These are phyloP conservation scores for Aegilops bicornis DNA, from an alignment of 176 grass and related monocot species.

Conservation along the genomic window DNA sequence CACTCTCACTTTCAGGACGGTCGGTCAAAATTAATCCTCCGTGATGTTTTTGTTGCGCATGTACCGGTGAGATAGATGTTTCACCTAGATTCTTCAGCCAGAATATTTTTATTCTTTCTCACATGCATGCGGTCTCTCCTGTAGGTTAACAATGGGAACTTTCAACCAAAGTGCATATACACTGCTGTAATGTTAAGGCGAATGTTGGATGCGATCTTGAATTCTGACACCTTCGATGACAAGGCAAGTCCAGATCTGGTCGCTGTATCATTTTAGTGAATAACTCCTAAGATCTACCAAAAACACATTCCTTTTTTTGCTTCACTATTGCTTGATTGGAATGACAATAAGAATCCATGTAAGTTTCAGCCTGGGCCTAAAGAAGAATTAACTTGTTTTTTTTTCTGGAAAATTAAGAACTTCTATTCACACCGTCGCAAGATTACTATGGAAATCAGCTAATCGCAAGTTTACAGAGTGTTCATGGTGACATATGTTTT, in stretches of 20 bases:
- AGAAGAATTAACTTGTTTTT: conserved; percentile 13
- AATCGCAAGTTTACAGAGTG: background rate
- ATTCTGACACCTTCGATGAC: conserved; percentile 90
- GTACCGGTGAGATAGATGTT: conserved; percentile 62
- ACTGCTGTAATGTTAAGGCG: conserved; percentile 88
- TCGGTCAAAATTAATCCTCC: conserved; percentile 64
- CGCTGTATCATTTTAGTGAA: background rate
- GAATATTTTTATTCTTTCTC: conserved; percentile 1
- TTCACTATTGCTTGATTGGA: background rate
- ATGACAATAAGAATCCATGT: conserved; percentile 17
- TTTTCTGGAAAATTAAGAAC: background rate
- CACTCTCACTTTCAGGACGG: conserved; percentile 53
- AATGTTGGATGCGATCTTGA: conserved; percentile 89
- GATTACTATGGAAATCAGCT: background rate
- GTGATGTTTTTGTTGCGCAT: conserved; percentile 91
- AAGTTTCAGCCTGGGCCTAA: background rate
- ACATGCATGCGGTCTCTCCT: conserved; percentile 16
- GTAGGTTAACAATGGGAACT: conserved; percentile 63
- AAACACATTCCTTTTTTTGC: background rate
- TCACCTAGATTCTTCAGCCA: conserved; percentile 30
- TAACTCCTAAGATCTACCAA: background rate
- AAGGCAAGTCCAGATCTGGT: conserved; percentile 54
- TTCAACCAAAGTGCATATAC: conserved; percentile 86
- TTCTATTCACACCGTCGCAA: background rate
- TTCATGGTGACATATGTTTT: conserved; percentile 6